Evolutionary conservation across 2,329 filamentous ascomycete genomes (phyloP), one percentile per base, ranked within the genome.

Genomic region (Raffaelea albimanens): DNA sequence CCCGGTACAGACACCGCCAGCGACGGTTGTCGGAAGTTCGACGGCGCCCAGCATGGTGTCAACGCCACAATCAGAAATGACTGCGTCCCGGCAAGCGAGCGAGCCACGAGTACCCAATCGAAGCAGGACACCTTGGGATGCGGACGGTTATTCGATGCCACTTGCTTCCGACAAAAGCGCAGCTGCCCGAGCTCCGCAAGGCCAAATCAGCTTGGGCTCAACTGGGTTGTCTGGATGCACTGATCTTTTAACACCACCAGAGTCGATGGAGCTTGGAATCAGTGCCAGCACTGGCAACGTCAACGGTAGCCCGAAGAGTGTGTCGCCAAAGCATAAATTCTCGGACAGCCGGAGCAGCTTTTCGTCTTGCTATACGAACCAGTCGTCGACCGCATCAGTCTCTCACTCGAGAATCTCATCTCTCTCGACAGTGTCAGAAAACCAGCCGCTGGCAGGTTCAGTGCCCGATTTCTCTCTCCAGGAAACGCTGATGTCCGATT

Each of bases 351-450:
- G 68, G 46, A 73, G 73, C 63, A 78, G 71, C 47, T 58, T 75
- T 16, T 73, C 73, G 3, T 73, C 73, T 3, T 74, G 70, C 2
- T 70, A 70, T 55, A 66, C 67, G 18, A 57, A 55, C 8, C 71
- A 71, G 3, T 69, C 72, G 3, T 67, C 63, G 16, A 55, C 53
- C 33, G 57, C 63, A 40, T 74, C 71, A 1, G 60, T 63, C 14
- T 63, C 66, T 1, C 73, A 78, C 55, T 78, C 75, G 2, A 66
- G 74, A 34, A 66, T 75, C 44, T 77, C 75, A 2, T 78, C 75
- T 1, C 63, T 71, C 40, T 77, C 75, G 2, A 77, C 73, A 0
- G 63, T 72, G 20, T 68, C 69, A 44, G 68, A 68, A 10, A 58
- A 63, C 8, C 63, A 66, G 48, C 57, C 61, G 13, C 56, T 65